Conservation (phyloP, 345 rosid species). For the Firmiana major region DNA sequence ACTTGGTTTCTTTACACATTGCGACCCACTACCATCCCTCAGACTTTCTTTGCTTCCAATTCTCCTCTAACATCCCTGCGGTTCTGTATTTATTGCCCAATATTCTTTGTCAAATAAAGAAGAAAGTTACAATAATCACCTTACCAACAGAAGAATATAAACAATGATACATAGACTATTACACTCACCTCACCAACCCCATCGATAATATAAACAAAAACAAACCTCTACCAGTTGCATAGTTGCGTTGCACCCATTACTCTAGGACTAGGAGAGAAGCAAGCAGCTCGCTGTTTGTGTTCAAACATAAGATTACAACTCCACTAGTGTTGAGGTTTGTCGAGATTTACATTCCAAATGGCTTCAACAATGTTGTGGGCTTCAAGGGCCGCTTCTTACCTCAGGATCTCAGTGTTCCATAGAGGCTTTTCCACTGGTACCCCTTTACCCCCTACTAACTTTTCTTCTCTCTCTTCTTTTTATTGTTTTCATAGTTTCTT, state of each 20-base stretch:
- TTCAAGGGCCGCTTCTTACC: conserved; percentile 83
- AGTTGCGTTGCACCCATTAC: not conserved
- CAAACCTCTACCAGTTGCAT: not conserved
- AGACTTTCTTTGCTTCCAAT: too few species aligned
- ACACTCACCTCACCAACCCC: not conserved
- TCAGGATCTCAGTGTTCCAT: conserved; percentile 71
- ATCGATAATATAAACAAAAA: not conserved
- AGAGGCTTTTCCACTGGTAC: conserved; percentile 79
- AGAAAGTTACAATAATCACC: too few species aligned
- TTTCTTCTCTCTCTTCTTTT: not conserved
- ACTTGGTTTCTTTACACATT: too few species aligned
- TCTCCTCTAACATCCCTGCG: too few species aligned
- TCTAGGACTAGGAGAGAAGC: not conserved
- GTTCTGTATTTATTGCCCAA: too few species aligned
- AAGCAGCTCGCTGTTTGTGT: not conserved
- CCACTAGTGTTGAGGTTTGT: not conserved
- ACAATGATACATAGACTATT: too few species aligned
- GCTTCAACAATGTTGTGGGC: conserved; percentile 82
- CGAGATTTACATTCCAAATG: conserved; percentile 33
- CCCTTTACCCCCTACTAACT: not conserved
- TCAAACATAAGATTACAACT: not conserved
- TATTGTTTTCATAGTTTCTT: not conserved
- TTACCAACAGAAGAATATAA: too few species aligned
- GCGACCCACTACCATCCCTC: too few species aligned
- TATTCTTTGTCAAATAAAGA: too few species aligned